phyloP scores from a whole-genome alignment of 169 alveolate genomes.

The Blepharisma undulans region DNA sequence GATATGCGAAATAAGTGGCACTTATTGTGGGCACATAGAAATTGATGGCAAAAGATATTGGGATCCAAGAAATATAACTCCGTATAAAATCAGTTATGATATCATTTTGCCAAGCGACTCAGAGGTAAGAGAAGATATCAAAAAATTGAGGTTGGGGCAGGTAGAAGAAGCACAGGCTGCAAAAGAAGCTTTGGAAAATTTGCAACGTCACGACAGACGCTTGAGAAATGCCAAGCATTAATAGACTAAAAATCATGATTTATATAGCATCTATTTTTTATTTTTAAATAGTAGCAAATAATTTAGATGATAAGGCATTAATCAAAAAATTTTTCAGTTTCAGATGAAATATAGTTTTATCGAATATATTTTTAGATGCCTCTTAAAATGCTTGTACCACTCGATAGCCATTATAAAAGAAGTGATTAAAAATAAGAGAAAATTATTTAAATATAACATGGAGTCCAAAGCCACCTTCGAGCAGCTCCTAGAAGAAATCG shows the following conservation, averaged over 20 bases:
- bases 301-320: no score
- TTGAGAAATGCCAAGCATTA: slow-evolving; percentile 55
- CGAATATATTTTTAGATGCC: no score
- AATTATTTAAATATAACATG: background rate
- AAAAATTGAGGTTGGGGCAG: slow-evolving; percentile 46
- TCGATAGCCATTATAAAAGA: background rate
- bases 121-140: slow-evolving; percentile 61
- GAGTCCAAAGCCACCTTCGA: background rate
- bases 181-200: slow-evolving; percentile 72
- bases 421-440: no score
- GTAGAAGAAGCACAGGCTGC: slow-evolving; percentile 75
- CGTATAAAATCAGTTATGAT: slow-evolving; percentile 12
- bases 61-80: slow-evolving; percentile 69
- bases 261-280: background rate
- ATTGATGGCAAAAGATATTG: slow-evolving; percentile 82
- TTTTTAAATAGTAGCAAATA: background rate
- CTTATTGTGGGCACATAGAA: slow-evolving; percentile 78
- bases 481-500: background rate
- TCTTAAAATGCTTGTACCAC: no score
- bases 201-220: slow-evolving; percentile 76
- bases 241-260: background rate
- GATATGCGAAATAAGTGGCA: slow-evolving; percentile 69
- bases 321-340: no score
- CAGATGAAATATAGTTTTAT: no score
- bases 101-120: slow-evolving; percentile 42